Evolutionary conservation across 305 asterid species (phyloP).

Genomic region (Withania somnifera): DNA sequence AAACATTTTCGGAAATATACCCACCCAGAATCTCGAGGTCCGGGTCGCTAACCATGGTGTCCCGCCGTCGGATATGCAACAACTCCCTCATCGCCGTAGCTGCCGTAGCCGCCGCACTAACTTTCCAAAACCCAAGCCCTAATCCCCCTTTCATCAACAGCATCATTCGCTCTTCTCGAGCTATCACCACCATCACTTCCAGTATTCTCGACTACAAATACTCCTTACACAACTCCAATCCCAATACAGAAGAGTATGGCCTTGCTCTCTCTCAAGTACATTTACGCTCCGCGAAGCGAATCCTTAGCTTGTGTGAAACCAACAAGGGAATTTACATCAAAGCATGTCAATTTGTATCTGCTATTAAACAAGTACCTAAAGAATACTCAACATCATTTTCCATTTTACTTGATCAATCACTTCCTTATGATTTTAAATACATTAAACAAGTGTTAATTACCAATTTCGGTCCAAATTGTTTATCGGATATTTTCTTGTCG

Average conservation of each 20-base stretch:
- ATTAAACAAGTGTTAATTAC: constrained; percentile 48
- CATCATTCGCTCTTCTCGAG: constrained; percentile 69
- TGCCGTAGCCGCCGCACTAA: constrained; percentile 24
- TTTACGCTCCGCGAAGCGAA: constrained; percentile 67
- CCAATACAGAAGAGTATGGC: constrained; percentile 37
- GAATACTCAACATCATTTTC: constrained; percentile 85
- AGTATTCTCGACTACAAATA: constrained; percentile 62
- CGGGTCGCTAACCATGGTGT: background rate
- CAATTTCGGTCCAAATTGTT: constrained; percentile 54
- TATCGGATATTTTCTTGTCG: constrained; percentile 55
- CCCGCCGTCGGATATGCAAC: background rate
- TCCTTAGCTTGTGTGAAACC: constrained; percentile 54
- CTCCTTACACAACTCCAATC: constrained; percentile 40
- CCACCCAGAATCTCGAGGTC: too few species aligned
- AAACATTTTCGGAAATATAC: too few species aligned
- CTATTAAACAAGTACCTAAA: constrained; percentile 69
- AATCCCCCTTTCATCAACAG: constrained; percentile 40
- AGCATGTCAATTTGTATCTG: constrained; percentile 88
- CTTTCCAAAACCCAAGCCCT: constrained; percentile 19
- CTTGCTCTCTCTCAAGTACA: constrained; percentile 55
- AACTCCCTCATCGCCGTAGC: constrained; percentile 31
- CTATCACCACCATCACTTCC: constrained; percentile 54
- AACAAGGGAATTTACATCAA: constrained; percentile 88
- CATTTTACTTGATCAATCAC: constrained; percentile 82
- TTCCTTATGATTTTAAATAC: constrained; percentile 59